Conservation (phyloP, 768 basidiomycete genomes). For the Tylopilus balloui region DNA sequence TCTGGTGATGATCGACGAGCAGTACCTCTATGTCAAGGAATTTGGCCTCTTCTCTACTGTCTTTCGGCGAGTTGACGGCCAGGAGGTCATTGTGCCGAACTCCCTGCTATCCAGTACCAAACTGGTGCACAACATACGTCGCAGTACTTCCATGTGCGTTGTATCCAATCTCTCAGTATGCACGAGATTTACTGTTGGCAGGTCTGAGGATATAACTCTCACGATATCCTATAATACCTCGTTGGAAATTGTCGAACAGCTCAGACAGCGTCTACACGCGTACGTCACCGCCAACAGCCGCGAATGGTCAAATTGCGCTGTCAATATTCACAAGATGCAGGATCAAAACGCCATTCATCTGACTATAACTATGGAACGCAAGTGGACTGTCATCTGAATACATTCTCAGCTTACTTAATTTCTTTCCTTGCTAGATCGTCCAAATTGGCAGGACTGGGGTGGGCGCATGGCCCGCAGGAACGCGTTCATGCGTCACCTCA, state of each 20-base stretch:
- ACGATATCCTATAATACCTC: slow-evolving; percentile 67
- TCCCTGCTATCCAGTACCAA: slow-evolving; percentile 65
- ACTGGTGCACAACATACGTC: slow-evolving; percentile 72
- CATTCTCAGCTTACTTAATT: not conserved
- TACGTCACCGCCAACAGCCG: slow-evolving; percentile 63
- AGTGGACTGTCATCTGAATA: slow-evolving; percentile 24
- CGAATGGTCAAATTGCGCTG: slow-evolving; percentile 62
- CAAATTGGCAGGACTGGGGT: slow-evolving; percentile 88
- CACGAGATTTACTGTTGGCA: slow-evolving; percentile 15
- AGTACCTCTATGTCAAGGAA: slow-evolving; percentile 51
- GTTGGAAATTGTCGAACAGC: slow-evolving; percentile 63
- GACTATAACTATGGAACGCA: slow-evolving; percentile 68
- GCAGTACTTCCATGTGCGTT: slow-evolving; percentile 67
- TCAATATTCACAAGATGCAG: slow-evolving; percentile 79
- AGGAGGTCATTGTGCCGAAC: slow-evolving; percentile 77
- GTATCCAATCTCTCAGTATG: not conserved
- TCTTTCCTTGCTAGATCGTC: slow-evolving; percentile 47
- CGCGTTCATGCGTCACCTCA: slow-evolving; percentile 70
- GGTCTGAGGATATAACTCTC: slow-evolving; percentile 67
- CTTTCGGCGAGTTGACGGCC: slow-evolving; percentile 76
- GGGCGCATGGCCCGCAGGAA: slow-evolving; percentile 73
- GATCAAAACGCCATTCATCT: slow-evolving; percentile 68
- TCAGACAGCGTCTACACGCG: slow-evolving; percentile 51
- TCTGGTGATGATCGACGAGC: slow-evolving; percentile 70
- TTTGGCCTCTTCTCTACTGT: slow-evolving; percentile 78